phyloP scores from a whole-genome alignment of 139 green algal genomes.

The Medakamo hakoo region DNA sequence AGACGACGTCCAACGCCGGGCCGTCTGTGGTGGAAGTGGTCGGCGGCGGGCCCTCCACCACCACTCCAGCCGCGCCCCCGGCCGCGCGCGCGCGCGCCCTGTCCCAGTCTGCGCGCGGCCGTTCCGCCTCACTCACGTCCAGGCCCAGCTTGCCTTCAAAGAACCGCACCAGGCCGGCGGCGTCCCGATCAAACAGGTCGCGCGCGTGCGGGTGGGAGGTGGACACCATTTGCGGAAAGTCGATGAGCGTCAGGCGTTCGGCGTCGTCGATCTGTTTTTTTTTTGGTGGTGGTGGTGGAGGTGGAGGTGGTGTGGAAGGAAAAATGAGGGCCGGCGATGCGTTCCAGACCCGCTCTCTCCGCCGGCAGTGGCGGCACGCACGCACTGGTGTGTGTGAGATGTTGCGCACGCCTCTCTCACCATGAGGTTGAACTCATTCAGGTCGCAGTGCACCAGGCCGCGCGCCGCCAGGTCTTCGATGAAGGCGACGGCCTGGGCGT shows the following conservation, averaged over 20 bases:
- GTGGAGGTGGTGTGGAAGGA: too few relatives aligned
- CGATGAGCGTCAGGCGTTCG: constrained; percentile 72
- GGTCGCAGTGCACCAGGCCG: constrained; percentile 97
- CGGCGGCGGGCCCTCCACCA: constrained; percentile 2
- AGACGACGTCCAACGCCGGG: constrained; percentile 30
- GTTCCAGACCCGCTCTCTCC: not conserved
- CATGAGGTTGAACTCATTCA: constrained; percentile 98
- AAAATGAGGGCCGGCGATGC: not conserved
- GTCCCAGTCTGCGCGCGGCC: not conserved
- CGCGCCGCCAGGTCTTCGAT: constrained; percentile 48
- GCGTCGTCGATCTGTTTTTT: constrained; percentile 46
- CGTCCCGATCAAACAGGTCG: constrained; percentile 87
- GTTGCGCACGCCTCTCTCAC: constrained; percentile 7
- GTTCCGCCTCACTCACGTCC: constrained; percentile 1
- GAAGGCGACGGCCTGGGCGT: constrained; percentile 56
- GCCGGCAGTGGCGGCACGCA: too few relatives aligned
- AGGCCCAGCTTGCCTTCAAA: constrained; percentile 59
- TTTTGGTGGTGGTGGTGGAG: too few relatives aligned
- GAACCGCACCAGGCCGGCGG: constrained; percentile 71
- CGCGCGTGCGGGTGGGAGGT: constrained; percentile 67
- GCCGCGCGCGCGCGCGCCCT: not conserved
- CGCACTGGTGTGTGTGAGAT: not conserved
- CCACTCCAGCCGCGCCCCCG: constrained; percentile 5
- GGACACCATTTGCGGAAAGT: constrained; percentile 98
- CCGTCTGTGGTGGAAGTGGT: constrained; percentile 2